Conservation (phyloP, 352 stramenopile species). For the Pythium rishiriense region DNA sequence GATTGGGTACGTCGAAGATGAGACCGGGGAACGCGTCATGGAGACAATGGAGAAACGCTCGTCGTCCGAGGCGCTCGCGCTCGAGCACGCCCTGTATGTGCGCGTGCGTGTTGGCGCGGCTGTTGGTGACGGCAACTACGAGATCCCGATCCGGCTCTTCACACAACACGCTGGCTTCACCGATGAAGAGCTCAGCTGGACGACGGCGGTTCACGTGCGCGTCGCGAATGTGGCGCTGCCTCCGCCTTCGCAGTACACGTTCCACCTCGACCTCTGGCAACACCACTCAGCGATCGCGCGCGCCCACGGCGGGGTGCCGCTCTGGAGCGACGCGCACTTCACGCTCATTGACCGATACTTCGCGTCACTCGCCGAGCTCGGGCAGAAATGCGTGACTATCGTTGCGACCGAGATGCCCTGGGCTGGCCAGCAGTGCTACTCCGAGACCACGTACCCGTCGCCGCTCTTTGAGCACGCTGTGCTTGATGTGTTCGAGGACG, state of each 20-base stretch:
- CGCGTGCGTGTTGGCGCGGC: conserved; percentile 41
- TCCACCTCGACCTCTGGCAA: conserved; percentile 82
- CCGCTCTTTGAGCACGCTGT: conserved; percentile 71
- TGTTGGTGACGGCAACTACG: conserved; percentile 50
- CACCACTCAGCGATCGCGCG: conserved; percentile 65
- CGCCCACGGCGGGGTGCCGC: conserved; percentile 36
- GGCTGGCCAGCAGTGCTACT: conserved; percentile 77
- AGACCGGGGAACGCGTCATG: conserved; percentile 55
- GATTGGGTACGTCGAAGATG: conserved; percentile 62
- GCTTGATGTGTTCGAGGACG: conserved; percentile 58
- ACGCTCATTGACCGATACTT: conserved; percentile 70
- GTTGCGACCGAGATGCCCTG: conserved; percentile 79
- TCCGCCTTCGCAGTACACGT: conserved; percentile 44
- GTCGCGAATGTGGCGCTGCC: conserved; percentile 58
- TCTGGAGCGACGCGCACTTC: conserved; percentile 77
- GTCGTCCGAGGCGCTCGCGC: conserved; percentile 28
- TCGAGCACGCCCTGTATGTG: conserved; percentile 62
- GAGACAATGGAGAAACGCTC: conserved; percentile 52
- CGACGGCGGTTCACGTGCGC: conserved; percentile 49
- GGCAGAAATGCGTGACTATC: conserved; percentile 72
- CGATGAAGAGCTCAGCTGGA: conserved; percentile 71
- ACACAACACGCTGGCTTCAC: conserved; percentile 63
- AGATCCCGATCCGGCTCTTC: conserved; percentile 65
- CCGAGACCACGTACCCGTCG: conserved; percentile 63
- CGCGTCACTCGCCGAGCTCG: conserved; percentile 50